Evolutionary conservation across 1,284 basidiomycete genomes (phyloP).

Genomic region (Puccinia coronata): DNA sequence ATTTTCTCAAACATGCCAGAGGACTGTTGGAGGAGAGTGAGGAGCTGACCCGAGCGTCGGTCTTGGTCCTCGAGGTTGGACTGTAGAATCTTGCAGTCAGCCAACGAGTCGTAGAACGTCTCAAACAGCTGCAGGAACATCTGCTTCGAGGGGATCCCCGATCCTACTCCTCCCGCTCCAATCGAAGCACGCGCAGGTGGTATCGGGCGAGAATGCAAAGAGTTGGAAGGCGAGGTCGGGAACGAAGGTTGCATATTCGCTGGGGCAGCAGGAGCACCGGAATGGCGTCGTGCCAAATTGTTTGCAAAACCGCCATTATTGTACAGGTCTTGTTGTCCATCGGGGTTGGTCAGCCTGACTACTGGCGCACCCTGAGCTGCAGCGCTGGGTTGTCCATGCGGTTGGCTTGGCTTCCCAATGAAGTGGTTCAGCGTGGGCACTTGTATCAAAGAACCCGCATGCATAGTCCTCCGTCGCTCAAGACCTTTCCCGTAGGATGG

Average conservation of each 20-base stretch:
- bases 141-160: conserved; percentile 50
- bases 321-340: background rate
- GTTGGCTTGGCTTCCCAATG: background rate
- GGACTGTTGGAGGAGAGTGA: conserved; percentile 52
- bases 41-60: conserved; percentile 41
- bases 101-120: conserved; percentile 54
- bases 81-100: conserved; percentile 52
- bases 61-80: conserved; percentile 52
- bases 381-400: background rate
- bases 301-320: background rate
- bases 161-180: background rate
- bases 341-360: background rate
- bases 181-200: background rate
- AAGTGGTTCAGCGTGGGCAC: conserved; percentile 26
- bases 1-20: conserved; percentile 50
- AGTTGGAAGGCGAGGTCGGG: background rate
- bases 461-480: conserved; percentile 46
- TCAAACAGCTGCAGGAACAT: conserved; percentile 54
- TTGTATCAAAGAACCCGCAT: conserved; percentile 29
- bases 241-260: background rate
- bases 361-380: background rate
- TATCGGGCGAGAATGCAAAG: background rate
- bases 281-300: background rate
- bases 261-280: background rate
- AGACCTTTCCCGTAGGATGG: background rate